A percentile compares a stretch with the other conserved stretches of the same genome.
These are phyloP conservation scores for Penicillium sp. DNA, from an alignment of 2,329 filamentous ascomycete species.

Conservation along the genomic window DNA sequence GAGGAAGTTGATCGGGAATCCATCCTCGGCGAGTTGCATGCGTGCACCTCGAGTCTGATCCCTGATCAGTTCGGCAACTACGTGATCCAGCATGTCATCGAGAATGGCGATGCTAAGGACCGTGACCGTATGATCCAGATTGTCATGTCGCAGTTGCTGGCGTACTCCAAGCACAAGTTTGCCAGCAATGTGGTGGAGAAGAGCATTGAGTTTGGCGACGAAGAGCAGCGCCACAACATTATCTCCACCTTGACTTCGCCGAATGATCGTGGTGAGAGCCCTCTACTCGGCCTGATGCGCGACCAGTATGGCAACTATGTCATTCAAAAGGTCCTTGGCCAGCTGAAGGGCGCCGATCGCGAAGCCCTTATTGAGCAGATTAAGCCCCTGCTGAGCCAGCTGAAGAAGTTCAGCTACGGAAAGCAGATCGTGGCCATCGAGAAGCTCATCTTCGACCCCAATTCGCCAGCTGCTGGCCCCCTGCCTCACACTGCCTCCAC, in stretches of 20 bases:
- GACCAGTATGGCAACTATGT: conserved; percentile 97
- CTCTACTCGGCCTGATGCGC: conserved; percentile 79
- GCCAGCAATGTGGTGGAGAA: conserved; percentile 98
- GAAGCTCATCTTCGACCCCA: conserved; percentile 56
- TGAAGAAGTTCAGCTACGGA: conserved; percentile 69
- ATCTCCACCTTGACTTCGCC: conserved; percentile 66
- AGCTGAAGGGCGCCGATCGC: conserved; percentile 66
- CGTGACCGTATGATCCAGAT: conserved; percentile 73
- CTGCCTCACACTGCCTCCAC: conserved; percentile 43
- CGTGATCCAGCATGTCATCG: conserved; percentile 89
- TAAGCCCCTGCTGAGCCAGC: conserved; percentile 63
- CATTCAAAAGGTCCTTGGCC: conserved; percentile 80
- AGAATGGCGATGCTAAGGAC: conserved; percentile 75
- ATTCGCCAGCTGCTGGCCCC: conserved; percentile 33
- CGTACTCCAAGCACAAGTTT: conserved; percentile 90
- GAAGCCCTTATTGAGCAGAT: conserved; percentile 68
- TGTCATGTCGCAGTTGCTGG: conserved; percentile 73
- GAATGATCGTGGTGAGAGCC: conserved; percentile 69
- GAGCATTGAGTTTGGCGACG: conserved; percentile 75
- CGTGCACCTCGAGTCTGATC: conserved; percentile 73
- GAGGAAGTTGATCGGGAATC: conserved; percentile 71
- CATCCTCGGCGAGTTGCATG: conserved; percentile 80
- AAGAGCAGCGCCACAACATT: conserved; percentile 73
- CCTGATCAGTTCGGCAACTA: conserved; percentile 94
- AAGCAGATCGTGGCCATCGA: conserved; percentile 72